These are phyloP conservation scores for Saccharomyces hybrid DNA, from an alignment of 1,139 yeast genomes.

Conservation along the genomic window DNA sequence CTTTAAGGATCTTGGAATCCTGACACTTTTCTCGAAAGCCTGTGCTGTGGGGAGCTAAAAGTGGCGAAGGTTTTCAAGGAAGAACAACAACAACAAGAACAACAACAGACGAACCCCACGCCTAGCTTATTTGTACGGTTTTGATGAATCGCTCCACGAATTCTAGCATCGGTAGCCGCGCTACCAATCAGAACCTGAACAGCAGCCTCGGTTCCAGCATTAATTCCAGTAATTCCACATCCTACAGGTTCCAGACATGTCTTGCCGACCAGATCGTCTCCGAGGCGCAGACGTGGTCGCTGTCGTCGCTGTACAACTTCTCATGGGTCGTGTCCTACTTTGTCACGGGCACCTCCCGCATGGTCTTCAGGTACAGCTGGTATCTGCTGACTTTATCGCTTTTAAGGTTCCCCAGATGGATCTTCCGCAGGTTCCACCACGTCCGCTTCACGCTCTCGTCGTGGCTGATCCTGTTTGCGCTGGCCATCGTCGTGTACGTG, in stretches of 20 bases:
- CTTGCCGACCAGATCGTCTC: neutral
- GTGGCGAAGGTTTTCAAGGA: too few species aligned
- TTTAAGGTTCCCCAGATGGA: slow-evolving; percentile 11
- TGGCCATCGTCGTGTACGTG: slow-evolving; percentile 7
- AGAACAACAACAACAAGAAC: slow-evolving; percentile 35
- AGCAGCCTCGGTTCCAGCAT: neutral
- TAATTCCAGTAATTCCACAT: neutral
- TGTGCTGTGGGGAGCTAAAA: neutral
- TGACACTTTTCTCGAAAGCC: neutral
- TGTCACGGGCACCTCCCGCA: slow-evolving; percentile 1
- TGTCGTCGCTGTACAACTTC: slow-evolving; percentile 2
- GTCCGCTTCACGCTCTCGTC: slow-evolving; percentile 13
- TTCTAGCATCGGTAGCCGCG: slow-evolving; percentile 3
- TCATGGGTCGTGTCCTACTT: slow-evolving; percentile 4
- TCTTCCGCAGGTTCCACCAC: slow-evolving; percentile 9
- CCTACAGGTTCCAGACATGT: neutral
- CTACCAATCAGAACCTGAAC: neutral
- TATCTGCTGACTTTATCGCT: slow-evolving; percentile 9
- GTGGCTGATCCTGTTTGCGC: slow-evolving; percentile 8
- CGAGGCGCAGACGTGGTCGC: slow-evolving; percentile 1
- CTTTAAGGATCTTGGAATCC: neutral
- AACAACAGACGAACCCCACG: slow-evolving; percentile 31
- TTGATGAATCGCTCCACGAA: neutral
- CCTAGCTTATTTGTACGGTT: slow-evolving; percentile 40
- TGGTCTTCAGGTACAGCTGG: slow-evolving; percentile 2